Base-by-base conservation (phyloP, 73 alveolate genomes). In the Paramecium tetraurelia region DNA sequence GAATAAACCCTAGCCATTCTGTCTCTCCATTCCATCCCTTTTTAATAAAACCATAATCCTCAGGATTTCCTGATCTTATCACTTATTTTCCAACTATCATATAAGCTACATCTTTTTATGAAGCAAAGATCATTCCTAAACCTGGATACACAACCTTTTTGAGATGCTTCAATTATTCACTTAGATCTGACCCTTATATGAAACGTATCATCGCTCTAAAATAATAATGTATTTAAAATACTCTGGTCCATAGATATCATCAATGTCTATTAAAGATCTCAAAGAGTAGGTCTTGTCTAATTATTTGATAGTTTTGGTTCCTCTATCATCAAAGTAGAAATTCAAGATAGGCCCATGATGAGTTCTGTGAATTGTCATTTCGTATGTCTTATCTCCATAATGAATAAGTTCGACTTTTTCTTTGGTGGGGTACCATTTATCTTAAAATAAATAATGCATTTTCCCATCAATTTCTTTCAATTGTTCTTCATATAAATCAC, bases 301-400 rank as follows among this genome's bases (percentile, higher is more conserved):
- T 80, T 41, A 43, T 11, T 18, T 40, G 18, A 86, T 48, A 4
- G 93, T 53, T 27, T 59, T 86, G 9, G 86, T 63, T 36, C 88
- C 93, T 40, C 92, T 92, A 16, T 41, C 85, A 36, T 85, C 84
- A 36, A 86, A 50, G 24, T 92, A 83, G 11, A 43, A 40, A 24
- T 63, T 58, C 46, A 96, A 69, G 7, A 96, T 24, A 59, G 99
- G 99, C 14, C 99, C 99, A 90, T 96, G 95, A 59, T 96, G 97
- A 70, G 99, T 97, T 36, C 85, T 59, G 63, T 95, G 94, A 46
- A 97, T 92, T 59, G 85, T 95, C 59, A 87, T 80, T 33, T 89
- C 29, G 41, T 92, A 58, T 59, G 96, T 96, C 44, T 95, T 93
- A 57, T 99, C 99, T 70, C 96, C 96, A 75, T 96, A 87, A 63